Evolutionary conservation across 1,139 yeast species (phyloP).

Genomic region (Lodderomyces beijingensis): DNA sequence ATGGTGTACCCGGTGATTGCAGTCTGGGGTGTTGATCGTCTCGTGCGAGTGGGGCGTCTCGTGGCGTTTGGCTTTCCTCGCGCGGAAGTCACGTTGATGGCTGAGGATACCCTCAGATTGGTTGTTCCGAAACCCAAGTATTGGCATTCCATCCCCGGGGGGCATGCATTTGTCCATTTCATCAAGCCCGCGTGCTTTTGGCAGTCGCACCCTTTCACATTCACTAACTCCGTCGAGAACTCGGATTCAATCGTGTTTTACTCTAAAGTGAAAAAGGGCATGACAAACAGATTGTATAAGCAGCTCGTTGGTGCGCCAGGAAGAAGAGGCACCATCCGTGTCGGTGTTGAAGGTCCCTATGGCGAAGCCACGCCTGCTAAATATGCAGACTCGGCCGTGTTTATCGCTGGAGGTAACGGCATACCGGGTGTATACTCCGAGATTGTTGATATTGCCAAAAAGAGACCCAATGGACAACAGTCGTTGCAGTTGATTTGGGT

Average conservation of each 20-base stretch:
- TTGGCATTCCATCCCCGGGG: conserved; percentile 46
- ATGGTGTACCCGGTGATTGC: conserved; percentile 37
- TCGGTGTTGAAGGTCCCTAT: conserved; percentile 41
- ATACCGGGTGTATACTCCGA: conserved; percentile 43
- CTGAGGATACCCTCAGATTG: conserved; percentile 39
- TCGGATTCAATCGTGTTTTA: conserved; percentile 23
- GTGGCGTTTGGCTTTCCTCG: conserved; percentile 35
- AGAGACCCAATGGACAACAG: neutral
- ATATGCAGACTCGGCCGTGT: conserved; percentile 28
- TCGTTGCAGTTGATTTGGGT: conserved; percentile 13
- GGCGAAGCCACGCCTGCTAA: conserved; percentile 30
- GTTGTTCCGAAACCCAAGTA: conserved; percentile 35
- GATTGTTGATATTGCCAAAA: conserved; percentile 21
- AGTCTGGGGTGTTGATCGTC: conserved; percentile 43
- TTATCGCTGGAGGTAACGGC: conserved; percentile 45
- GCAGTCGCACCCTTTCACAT: conserved; percentile 44
- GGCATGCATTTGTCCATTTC: conserved; percentile 50
- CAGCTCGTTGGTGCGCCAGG: conserved; percentile 28
- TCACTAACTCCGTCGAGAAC: conserved; percentile 21
- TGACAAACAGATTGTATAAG: conserved; percentile 30
- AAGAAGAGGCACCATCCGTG: conserved; percentile 23
- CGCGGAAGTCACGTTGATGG: conserved; percentile 29
- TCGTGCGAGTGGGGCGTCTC: conserved; percentile 32
- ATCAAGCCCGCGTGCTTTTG: conserved; percentile 33
- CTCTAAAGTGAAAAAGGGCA: conserved; percentile 35